Evolutionary conservation across 2,329 filamentous ascomycete species (phyloP).

Genomic region (Myriosclerotinia curreyana): DNA sequence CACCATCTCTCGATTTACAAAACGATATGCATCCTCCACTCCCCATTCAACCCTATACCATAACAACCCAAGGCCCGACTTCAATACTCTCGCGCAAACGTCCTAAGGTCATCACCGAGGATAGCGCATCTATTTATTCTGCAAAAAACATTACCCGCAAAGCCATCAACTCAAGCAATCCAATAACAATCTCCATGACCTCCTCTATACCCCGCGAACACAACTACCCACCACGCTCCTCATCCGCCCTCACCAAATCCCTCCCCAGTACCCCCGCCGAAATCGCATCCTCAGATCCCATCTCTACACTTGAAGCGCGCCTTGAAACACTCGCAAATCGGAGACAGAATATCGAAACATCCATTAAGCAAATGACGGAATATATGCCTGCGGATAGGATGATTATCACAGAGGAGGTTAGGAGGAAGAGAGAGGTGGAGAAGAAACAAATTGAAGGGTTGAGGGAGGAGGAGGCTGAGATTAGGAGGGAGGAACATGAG

Average conservation of each 20-base stretch:
- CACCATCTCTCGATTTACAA: slow-evolving; percentile 26
- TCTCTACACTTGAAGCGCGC: slow-evolving; percentile 63
- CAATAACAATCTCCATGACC: slow-evolving; percentile 37
- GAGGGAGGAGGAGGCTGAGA: slow-evolving; percentile 65
- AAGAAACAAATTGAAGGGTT: slow-evolving; percentile 65
- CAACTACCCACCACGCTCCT: not conserved
- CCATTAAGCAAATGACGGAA: slow-evolving; percentile 74
- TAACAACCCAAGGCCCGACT: slow-evolving; percentile 22
- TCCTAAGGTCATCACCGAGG: slow-evolving; percentile 27
- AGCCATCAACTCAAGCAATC: slow-evolving; percentile 30
- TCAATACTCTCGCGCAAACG: slow-evolving; percentile 37
- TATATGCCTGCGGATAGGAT: slow-evolving; percentile 71
- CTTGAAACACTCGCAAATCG: slow-evolving; percentile 64
- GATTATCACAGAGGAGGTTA: slow-evolving; percentile 62
- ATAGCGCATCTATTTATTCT: slow-evolving; percentile 13
- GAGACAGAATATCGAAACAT: slow-evolving; percentile 66
- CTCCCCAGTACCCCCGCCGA: slow-evolving; percentile 61
- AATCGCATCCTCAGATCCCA: slow-evolving; percentile 57
- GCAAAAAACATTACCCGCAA: slow-evolving; percentile 32
- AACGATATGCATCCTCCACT: slow-evolving; percentile 21
- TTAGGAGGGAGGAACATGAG: slow-evolving; percentile 74
- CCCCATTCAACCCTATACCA: slow-evolving; percentile 15
- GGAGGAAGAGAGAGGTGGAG: slow-evolving; percentile 54
- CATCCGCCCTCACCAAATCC: slow-evolving; percentile 47
- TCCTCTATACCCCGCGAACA: slow-evolving; percentile 19